Evolutionary conservation across 768 basidiomycete species (phyloP).

Genomic region (Collybia mongolica): DNA sequence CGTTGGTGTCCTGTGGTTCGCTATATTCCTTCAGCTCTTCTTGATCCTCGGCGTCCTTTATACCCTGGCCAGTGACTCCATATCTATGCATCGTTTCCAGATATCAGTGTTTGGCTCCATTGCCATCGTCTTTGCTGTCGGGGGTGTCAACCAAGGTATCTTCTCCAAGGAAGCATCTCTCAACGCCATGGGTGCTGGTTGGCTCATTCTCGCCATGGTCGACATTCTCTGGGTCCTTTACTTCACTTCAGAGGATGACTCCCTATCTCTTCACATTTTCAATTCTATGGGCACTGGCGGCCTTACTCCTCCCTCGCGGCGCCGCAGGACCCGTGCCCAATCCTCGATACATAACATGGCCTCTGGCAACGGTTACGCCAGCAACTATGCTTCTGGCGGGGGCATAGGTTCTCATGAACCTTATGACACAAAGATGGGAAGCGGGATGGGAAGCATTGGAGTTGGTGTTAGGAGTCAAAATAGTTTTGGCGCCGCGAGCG

Average conservation of each 20-base stretch:
- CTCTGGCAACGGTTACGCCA: slow-evolving; percentile 59
- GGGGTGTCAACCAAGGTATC: slow-evolving; percentile 67
- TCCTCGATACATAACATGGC: slow-evolving; percentile 65
- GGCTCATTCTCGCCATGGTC: slow-evolving; percentile 88
- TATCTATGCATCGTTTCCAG: slow-evolving; percentile 91
- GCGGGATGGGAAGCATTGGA: slow-evolving; percentile 45
- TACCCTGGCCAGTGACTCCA: slow-evolving; percentile 82
- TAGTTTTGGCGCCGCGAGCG: slow-evolving; percentile 49
- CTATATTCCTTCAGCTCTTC: slow-evolving; percentile 73
- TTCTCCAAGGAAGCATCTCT: slow-evolving; percentile 51
- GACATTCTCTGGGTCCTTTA: slow-evolving; percentile 96
- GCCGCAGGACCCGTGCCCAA: slow-evolving; percentile 67
- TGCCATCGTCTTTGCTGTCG: slow-evolving; percentile 84
- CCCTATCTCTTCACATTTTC: slow-evolving; percentile 80
- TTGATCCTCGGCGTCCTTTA: slow-evolving; percentile 72
- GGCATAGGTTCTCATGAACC: slow-evolving; percentile 69
- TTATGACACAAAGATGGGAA: slow-evolving; percentile 65
- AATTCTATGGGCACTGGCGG: slow-evolving; percentile 87
- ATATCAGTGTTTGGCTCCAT: slow-evolving; percentile 87
- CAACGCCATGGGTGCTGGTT: slow-evolving; percentile 89
- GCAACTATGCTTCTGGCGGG: slow-evolving; percentile 63
- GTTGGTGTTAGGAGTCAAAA: slow-evolving; percentile 51
- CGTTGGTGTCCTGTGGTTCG: slow-evolving; percentile 79
- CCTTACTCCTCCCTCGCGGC: slow-evolving; percentile 76
- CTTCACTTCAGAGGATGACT: slow-evolving; percentile 96